Percentiles rank a stretch among this genome's conserved stretches.
Evolutionary conservation across 768 basidiomycete genomes (phyloP).

Genomic region (Suillus lakei): DNA sequence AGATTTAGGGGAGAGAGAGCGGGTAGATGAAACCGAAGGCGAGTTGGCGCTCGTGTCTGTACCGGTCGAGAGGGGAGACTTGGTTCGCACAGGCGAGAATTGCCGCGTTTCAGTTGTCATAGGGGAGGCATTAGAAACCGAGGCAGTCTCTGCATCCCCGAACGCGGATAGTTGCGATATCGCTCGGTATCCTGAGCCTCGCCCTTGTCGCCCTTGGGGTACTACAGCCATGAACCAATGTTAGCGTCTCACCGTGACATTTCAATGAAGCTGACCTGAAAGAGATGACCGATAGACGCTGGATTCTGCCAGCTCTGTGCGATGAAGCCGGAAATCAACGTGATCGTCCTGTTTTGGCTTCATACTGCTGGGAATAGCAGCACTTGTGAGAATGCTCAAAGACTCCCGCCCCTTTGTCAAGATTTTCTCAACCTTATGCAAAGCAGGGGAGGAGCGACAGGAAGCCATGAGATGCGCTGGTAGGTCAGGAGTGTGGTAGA

Average conservation of each 20-base stretch:
- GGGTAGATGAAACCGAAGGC: slow-evolving; percentile 19
- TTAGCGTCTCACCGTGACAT: slow-evolving; percentile 8
- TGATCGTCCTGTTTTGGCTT: slow-evolving; percentile 19
- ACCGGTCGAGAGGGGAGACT: slow-evolving; percentile 16
- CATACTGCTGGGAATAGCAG: slow-evolving; percentile 10
- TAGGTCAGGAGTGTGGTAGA: not conserved
- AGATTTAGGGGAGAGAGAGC: slow-evolving; percentile 31
- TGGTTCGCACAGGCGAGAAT: slow-evolving; percentile 18
- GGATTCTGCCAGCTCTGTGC: slow-evolving; percentile 15
- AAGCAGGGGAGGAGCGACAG: slow-evolving; percentile 28
- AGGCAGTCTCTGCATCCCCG: slow-evolving; percentile 28
- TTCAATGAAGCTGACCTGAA: slow-evolving; percentile 24
- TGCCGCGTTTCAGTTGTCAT: slow-evolving; percentile 17
- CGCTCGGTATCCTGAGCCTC: slow-evolving; percentile 9
- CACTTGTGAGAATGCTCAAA: slow-evolving; percentile 32
- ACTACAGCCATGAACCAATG: slow-evolving; percentile 17
- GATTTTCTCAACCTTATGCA: slow-evolving; percentile 39
- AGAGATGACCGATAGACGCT: slow-evolving; percentile 20
- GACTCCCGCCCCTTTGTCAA: slow-evolving; percentile 36
- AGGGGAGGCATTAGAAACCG: slow-evolving; percentile 18
- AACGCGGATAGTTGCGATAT: slow-evolving; percentile 19
- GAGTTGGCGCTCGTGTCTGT: slow-evolving; percentile 3
- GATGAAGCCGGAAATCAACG: slow-evolving; percentile 20
- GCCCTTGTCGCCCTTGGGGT: slow-evolving; percentile 18
- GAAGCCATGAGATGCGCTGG: not conserved